Evolutionary conservation across 208 protist genomes (phyloP), one percentile per base, ranked within the genome.

Genomic region (Wallacemonas sp.): DNA sequence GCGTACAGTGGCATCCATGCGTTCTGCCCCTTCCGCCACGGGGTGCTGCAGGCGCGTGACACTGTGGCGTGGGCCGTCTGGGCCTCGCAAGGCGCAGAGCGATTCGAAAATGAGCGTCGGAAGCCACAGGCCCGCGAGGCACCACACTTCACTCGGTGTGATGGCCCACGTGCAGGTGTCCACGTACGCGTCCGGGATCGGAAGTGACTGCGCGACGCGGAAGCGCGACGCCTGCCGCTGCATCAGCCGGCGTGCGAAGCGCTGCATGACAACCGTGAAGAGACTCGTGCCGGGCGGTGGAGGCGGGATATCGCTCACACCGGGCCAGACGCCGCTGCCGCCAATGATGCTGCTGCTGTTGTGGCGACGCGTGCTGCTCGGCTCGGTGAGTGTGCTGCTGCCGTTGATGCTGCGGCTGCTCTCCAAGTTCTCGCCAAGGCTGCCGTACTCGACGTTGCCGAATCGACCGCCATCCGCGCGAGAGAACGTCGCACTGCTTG

Each of bases 111-210:
- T 69, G 5, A 94, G 30, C 27, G 81, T 76, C n/a, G 78, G 71
- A 36, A 96, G 61, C 84, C 85, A 91, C 39, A 80, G 38, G 1
- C 90, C 90, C 6, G 78, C 78, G 49, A 91, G 46, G 56, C 72
- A 72, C 88, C 90, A 96, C 32, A 93, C 66, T 61, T 84, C 81
- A 32, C 85, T 92, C 26, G 90, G 90, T 1, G 83, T 66, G 36
- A 88, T 68, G 1, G 81, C 52, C 86, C 90, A 96, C 14, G 47
- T 69, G 68, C 90, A 95, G 8, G 71, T 38, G 49, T 81, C 72
- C 1, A 66, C 38, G 72, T 80, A 76, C 17, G 32, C 30, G 16
- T 64, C 60, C 11, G 76, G 66, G 44, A 68, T 65, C 19, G 70
- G 66, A 16, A 48, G 19, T 17, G 70, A 64, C 32, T 29, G 23